Base-by-base conservation (phyloP, 805 yeast genomes). In the Tetrapisispora iriomotensis region DNA sequence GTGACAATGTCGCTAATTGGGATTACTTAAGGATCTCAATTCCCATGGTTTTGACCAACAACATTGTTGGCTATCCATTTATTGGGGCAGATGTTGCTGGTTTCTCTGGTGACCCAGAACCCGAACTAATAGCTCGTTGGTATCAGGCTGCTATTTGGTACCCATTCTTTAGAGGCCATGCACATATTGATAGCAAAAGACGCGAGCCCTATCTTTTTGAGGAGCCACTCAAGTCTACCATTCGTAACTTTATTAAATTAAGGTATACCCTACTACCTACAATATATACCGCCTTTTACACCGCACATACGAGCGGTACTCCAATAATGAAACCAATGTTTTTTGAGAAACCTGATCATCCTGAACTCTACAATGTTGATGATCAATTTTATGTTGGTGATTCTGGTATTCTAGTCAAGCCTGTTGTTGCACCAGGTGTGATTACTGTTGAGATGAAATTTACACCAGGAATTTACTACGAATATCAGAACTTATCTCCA, bases 61-160 rank as follows among this genome's bases (percentile, higher is more conserved):
- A 87, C 34, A 65, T 84, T 22, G 84, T 76, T 1, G 95, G 95
- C 8, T 79, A 77, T 77, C 95, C 96, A 23, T 90, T 88, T 63
- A 72, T 82, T 6, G 99, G 99, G 8, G 90, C 96, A 8, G 99
- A 92, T 64, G 90, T 92, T 34, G 97, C 96, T 25, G 98, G 99
- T 0, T 92, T 92, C 56, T 88, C 87, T 54, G 95, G 94, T 3
- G 73, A 92, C 56, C 97, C 98, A 0, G 65, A 77, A 0, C 69
- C 74, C 26, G 97, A 92, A 53, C 63, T 92, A 44, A 66, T 85
- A 42, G 73, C 83, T 0, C 72, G 99, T 53, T 92, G 98, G 98
- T 90, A 88, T 57, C 98, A 92, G 60, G 71, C 94, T 2, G 98
- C 96, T 42, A 75, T 83, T 22, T 90, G 94, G 81, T 88, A 90